Evolutionary conservation across 257 asterid species (phyloP).

Genomic region (Nicotiana tomentosiformis): DNA sequence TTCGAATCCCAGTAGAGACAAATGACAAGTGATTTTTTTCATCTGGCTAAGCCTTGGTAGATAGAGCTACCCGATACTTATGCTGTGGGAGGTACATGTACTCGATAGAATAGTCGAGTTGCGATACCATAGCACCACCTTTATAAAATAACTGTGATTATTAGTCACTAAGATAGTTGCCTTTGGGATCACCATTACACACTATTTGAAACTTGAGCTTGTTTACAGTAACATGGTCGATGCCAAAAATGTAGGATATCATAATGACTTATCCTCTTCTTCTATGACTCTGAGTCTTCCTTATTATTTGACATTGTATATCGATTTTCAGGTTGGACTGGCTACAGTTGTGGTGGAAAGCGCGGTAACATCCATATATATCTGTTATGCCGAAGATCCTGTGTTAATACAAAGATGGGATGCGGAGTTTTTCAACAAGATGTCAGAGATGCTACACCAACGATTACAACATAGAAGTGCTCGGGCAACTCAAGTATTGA

Average conservation of each 20-base stretch:
- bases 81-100: not conserved
- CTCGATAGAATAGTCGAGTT: not conserved
- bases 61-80: not conserved
- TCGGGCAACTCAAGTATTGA: conserved; percentile 52
- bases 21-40: not conserved
- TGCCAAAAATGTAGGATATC: not conserved
- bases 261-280: not conserved
- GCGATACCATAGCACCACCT: not conserved
- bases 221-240: not conserved
- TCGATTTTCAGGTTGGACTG: conserved; percentile 62
- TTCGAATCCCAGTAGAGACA: not conserved
- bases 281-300: not conserved
- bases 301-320: not conserved
- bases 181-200: not conserved
- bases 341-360: conserved; percentile 97
- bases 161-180: not conserved
- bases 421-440: conserved; percentile 56
- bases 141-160: not conserved
- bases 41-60: not conserved
- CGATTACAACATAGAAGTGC: conserved; percentile 93
- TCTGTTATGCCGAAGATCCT: conserved; percentile 92
- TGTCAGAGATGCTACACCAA: conserved; percentile 81
- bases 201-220: not conserved
- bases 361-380: conserved; percentile 88
- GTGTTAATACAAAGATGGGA: conserved; percentile 77